These are phyloP conservation scores for Aspergillus affinis DNA, from an alignment of 495 filamentous ascomycete species.

Conservation along the genomic window DNA sequence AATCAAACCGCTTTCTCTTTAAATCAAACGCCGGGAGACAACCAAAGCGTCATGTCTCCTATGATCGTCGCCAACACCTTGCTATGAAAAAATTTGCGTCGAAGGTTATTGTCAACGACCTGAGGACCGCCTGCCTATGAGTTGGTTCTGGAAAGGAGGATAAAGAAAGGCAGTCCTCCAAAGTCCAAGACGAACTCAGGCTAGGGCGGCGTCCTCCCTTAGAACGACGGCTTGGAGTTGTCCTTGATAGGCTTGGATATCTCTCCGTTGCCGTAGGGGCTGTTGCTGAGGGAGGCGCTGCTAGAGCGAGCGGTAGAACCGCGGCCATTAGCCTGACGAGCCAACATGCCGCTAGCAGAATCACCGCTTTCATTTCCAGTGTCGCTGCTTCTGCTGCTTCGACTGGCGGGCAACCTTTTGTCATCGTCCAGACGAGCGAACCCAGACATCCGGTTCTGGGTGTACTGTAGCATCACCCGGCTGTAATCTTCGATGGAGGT, in stretches of 20 bases:
- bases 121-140: too few species aligned
- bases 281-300: neutral
- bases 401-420: conserved; percentile 22
- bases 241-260: neutral
- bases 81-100: neutral
- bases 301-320: neutral
- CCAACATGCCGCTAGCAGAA: conserved; percentile 20
- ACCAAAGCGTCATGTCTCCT: neutral
- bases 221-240: neutral
- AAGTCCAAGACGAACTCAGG: neutral
- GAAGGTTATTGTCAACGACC: neutral
- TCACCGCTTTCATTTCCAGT: conserved; percentile 31
- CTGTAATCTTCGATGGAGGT: conserved; percentile 46
- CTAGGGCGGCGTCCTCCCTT: neutral
- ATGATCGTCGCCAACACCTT: conserved; percentile 1
- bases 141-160: neutral
- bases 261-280: neutral
- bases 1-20: conserved; percentile 5
- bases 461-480: conserved; percentile 47
- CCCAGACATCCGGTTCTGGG: conserved; percentile 42
- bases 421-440: conserved; percentile 37
- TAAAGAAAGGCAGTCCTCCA: too few species aligned
- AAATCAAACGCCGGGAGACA: conserved; percentile 9
- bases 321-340: neutral
- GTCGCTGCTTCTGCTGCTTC: conserved; percentile 37